Base-by-base conservation (phyloP, 176 grass and related monocot species). In the Carex scoparia region DNA sequence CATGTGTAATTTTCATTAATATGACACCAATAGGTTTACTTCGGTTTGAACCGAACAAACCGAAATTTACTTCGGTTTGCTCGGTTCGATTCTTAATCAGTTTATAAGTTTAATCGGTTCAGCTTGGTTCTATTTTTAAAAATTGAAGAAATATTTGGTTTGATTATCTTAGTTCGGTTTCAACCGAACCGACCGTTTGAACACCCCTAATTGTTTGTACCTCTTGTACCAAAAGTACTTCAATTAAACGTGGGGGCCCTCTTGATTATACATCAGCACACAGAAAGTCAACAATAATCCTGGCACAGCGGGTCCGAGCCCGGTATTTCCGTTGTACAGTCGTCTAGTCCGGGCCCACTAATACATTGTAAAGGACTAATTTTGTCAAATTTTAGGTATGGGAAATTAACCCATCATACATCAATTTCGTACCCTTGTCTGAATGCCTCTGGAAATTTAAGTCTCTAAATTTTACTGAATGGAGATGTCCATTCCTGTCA, bases 321-420 rank as follows among this genome's bases (percentile, higher is more conserved):
- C 28, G 19, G 63, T 69, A 83, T 48, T 83, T 83, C 12, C 38
- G 38, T 64, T 16, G 81, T 69, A 83, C 69, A 53, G 30, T 69
- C 30, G 63, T 83, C n/a, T 32, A 55, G 12, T 1, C 7, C n/a
- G 65, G 81, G 5, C 81, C 81, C 81, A 83, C 63, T 11, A 16
- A 83, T 83, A 83, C 81, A 83, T 67, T 67, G 56, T 27, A 63
- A 83, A 83, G 81, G 81, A 83, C 81, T 69, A 83, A 83, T 67
- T 83, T 83, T 83, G 65, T 67, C 59, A 83, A 66, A 67, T 55
- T 66, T 83, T 82, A 67, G 81, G 81, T 69, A 61, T 56, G 65
- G 59, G 42, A 83, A 83, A 83, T 83, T 83, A 67, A 64, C 63
- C 48, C 62, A 67, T 67, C 65, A 63, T 69, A 55, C 81, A 69